A percentile compares a stretch with the other conserved stretches of the same genome.
Conservation (phyloP, 2,329 filamentous ascomycete genomes). For the Aspergillus ruber region DNA sequence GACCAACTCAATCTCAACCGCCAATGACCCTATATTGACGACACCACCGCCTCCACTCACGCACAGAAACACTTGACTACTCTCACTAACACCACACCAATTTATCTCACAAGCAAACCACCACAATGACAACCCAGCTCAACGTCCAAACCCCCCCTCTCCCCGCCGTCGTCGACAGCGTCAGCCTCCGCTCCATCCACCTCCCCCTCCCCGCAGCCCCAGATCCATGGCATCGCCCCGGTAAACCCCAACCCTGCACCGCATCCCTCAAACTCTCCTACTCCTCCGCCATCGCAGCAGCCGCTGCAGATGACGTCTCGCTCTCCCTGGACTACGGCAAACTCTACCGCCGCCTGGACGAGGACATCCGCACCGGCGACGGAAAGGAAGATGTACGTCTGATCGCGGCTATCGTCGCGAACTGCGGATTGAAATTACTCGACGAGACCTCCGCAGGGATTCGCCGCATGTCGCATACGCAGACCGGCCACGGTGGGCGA, state of each 20-base stretch:
- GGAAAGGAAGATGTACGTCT: slow-evolving; percentile 26
- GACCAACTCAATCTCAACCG: too few species aligned
- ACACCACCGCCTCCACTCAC: too few species aligned
- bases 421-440: slow-evolving; percentile 27
- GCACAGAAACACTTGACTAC: too few species aligned
- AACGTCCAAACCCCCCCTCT: slow-evolving; percentile 25
- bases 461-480: slow-evolving; percentile 27
- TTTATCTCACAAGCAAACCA: too few species aligned
- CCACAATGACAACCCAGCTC: slow-evolving; percentile 3
- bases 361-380: slow-evolving; percentile 24
- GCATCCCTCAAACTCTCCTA: slow-evolving; percentile 39
- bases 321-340: slow-evolving; percentile 44
- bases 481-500: slow-evolving; percentile 14
- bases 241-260: slow-evolving; percentile 41
- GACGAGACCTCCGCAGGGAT: slow-evolving; percentile 33
- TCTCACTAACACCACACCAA: too few species aligned
- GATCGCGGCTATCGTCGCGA: slow-evolving; percentile 29
- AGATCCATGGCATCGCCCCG: slow-evolving; percentile 42
- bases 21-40: too few species aligned
- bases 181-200: slow-evolving; percentile 38
- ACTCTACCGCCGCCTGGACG: slow-evolving; percentile 37
- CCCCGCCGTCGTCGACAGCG: slow-evolving; percentile 31
- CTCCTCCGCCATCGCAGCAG: slow-evolving; percentile 35
- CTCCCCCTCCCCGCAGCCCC: slow-evolving; percentile 38
- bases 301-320: slow-evolving; percentile 39